These are phyloP conservation scores for Penicillium concentricum DNA, from an alignment of 2,329 filamentous ascomycete genomes.

Conservation along the genomic window DNA sequence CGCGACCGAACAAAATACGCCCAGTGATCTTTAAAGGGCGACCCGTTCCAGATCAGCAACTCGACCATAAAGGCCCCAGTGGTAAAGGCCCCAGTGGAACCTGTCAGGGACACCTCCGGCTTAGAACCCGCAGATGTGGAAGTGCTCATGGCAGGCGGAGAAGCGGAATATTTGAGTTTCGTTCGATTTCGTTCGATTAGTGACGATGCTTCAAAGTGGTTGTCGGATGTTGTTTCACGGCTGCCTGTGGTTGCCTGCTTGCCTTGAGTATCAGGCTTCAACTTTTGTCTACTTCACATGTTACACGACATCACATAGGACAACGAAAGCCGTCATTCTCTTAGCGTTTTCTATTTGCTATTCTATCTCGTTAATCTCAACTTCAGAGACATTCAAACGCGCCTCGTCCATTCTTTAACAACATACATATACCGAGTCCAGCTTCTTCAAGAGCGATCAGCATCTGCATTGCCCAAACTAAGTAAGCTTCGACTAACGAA, in stretches of 20 bases:
- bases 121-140: background rate
- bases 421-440: background rate
- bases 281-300: background rate
- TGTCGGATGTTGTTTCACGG: background rate
- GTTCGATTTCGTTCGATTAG: background rate
- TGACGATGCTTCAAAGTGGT: background rate
- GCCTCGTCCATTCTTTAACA: background rate
- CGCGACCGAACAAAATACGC: conserved; percentile 31
- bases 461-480: background rate
- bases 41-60: conserved; percentile 33
- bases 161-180: background rate
- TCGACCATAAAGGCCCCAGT: conserved; percentile 26
- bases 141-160: background rate
- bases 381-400: background rate
- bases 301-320: background rate
- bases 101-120: background rate
- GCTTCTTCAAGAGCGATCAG: background rate
- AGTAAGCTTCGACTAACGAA: background rate
- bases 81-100: conserved; percentile 16
- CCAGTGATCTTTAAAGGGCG: conserved; percentile 40
- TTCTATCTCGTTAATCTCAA: background rate
- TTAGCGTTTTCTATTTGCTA: background rate
- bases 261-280: background rate
- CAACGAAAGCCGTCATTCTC: too few relatives aligned
- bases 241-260: background rate